Base-by-base conservation (phyloP, 352 stramenopile genomes). In the Globisporangium ultimum region DNA sequence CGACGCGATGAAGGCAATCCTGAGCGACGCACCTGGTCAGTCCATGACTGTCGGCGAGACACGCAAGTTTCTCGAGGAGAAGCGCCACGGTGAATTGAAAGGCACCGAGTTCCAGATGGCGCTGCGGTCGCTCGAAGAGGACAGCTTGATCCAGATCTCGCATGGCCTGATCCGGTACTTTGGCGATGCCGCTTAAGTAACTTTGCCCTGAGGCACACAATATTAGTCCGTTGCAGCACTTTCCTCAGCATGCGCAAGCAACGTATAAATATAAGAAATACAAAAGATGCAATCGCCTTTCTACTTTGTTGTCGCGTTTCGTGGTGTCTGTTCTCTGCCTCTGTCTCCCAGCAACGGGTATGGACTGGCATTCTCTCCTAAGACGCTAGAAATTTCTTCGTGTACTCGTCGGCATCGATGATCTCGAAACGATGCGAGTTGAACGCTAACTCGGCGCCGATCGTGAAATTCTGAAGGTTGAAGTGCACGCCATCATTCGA, bases 111-210 rank as follows among this genome's bases (percentile, higher is more conserved):
- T 98, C 48, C 77, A 96, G 40, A 87, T 91, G 63, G 89, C 90
- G 12, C 64, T 98, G 34, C 84, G 89, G 3, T 70, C 82, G 47
- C 77, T 98, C 50, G 95, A 98, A 58, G 84, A 93, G 42, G 93
- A 98, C 63, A 93, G 85, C 46, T 66, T 97, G 24, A 80, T 98
- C 54, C 91, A 98, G 69, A 87, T 97, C 41, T 96, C 93, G 18
- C 91, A 98, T 65, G 81, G 93, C 14, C 71, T 89, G 45, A 81
- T 94, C 47, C 78, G 80, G 42, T 90, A 80, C 64, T 88, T 90
- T 51, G 83, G 83, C 43, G 74, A 84, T 36, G 21, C 67, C 40
- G 40, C 40, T 10, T 36, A 36, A 36, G 28, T 36, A 10, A 36
- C 28, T 36, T 36, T 10, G 28, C 8, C 28, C 28, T 36, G 28